Percentiles rank a stretch among this genome's conserved stretches.
These are phyloP conservation scores for Solanum clarkiae DNA, from an alignment of 257 asterid genomes.

Conservation along the genomic window DNA sequence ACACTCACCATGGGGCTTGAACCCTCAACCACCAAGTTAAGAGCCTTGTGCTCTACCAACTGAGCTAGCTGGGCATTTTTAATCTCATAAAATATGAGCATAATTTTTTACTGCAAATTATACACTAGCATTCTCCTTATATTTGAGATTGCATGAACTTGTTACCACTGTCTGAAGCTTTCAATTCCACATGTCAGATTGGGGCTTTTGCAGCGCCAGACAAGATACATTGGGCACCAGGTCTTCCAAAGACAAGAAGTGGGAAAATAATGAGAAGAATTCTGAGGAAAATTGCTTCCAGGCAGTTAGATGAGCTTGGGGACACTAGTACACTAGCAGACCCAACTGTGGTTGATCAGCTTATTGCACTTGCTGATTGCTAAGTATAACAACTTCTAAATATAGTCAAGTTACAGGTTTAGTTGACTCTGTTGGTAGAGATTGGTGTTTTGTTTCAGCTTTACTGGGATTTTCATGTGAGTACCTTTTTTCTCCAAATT, in stretches of 20 bases:
- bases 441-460: background rate
- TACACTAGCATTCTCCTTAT: background rate
- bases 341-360: conserved; percentile 88
- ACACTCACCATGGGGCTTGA: background rate
- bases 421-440: background rate
- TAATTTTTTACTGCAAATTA: background rate
- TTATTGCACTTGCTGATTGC: conserved; percentile 62
- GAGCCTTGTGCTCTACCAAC: background rate
- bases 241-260: conserved; percentile 96
- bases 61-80: background rate
- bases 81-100: background rate
- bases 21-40: background rate
- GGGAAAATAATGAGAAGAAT: conserved; percentile 97
- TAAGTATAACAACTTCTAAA: conserved; percentile 5
- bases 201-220: conserved; percentile 98
- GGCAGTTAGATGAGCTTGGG: conserved; percentile 87
- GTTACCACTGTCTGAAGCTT: background rate
- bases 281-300: conserved; percentile 86
- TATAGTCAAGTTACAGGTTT: background rate
- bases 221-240: conserved; percentile 96
- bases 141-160: background rate
- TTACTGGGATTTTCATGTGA: background rate
- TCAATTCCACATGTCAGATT: conserved; percentile 28
- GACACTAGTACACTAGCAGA: conserved; percentile 94
- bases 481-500: background rate